phyloP scores from a whole-genome alignment of 495 filamentous ascomycete genomes.

The Zalerion maritima region DNA sequence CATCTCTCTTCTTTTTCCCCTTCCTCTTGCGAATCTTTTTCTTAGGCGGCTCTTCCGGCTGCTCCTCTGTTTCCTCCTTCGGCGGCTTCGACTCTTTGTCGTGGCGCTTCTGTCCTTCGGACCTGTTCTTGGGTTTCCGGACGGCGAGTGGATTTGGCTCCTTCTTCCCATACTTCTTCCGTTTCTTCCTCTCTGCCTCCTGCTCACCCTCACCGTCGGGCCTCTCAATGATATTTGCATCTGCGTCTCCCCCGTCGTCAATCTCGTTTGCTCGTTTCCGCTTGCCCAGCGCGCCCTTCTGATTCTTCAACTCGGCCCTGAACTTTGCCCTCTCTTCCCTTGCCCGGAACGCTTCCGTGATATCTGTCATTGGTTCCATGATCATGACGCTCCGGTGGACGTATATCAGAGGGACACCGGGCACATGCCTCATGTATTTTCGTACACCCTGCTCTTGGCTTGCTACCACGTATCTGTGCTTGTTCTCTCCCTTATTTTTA shows the following conservation, averaged over 20 bases:
- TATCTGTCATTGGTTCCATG: slow-evolving; percentile 68
- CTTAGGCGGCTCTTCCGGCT: slow-evolving; percentile 3
- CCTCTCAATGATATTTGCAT: slow-evolving; percentile 12
- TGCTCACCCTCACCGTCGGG: slow-evolving; percentile 12
- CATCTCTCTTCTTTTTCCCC: slow-evolving; percentile 5
- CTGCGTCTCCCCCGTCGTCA: slow-evolving; percentile 15
- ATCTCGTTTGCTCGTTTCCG: slow-evolving; percentile 40
- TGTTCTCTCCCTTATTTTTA: slow-evolving; percentile 56
- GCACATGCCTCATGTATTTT: slow-evolving; percentile 38
- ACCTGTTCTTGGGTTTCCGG: slow-evolving; percentile 59
- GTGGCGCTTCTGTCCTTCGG: slow-evolving; percentile 7
- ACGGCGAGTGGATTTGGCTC: slow-evolving; percentile 80
- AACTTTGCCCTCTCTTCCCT: slow-evolving; percentile 64
- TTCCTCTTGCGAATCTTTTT: slow-evolving; percentile 12
- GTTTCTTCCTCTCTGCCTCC: slow-evolving; percentile 40
- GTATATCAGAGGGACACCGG: slow-evolving; percentile 65
- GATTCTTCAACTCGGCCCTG: slow-evolving; percentile 48
- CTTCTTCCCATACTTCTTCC: slow-evolving; percentile 53
- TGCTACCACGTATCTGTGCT: slow-evolving; percentile 80
- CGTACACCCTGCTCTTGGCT: slow-evolving; percentile 50
- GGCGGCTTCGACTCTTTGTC: slow-evolving; percentile 6
- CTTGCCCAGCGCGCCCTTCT: slow-evolving; percentile 23
- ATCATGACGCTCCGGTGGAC: slow-evolving; percentile 80
- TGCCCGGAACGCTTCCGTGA: slow-evolving; percentile 45
- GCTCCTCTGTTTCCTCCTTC: slow-evolving; percentile 7